Conservation (phyloP, 352 stramenopile genomes). For the Phytophthora agathidicida region DNA sequence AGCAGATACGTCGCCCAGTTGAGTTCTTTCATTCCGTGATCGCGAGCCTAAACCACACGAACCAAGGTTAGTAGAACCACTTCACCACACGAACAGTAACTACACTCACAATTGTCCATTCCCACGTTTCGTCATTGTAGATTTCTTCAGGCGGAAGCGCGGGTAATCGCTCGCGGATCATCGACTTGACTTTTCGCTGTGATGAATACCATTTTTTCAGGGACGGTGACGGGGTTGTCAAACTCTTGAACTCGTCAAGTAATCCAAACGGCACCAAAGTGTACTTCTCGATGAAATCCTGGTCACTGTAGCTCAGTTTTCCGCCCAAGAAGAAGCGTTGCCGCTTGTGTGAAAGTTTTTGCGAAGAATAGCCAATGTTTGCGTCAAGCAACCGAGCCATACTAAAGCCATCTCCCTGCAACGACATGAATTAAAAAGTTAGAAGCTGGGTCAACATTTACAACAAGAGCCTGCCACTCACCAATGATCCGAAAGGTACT, state of each 20-base stretch:
- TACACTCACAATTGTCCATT: conserved; percentile 88
- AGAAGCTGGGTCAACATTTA: background rate
- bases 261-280: conserved; percentile 58
- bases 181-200: conserved; percentile 40
- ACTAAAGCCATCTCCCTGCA: conserved; percentile 51
- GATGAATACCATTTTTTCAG: conserved; percentile 55
- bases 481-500: conserved; percentile 41
- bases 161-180: conserved; percentile 46
- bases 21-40: conserved; percentile 78
- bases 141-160: conserved; percentile 59
- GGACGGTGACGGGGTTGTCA: conserved; percentile 8
- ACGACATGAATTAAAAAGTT: conserved; percentile 3
- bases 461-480: conserved; percentile 27
- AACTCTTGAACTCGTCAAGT: conserved; percentile 56
- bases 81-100: background rate
- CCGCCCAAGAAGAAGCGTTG: conserved; percentile 84
- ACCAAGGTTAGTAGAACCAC: conserved; percentile 1
- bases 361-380: conserved; percentile 30
- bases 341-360: background rate
- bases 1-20: conserved; percentile 90
- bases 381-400: conserved; percentile 49
- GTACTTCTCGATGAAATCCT: conserved; percentile 57
- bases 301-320: conserved; percentile 74
- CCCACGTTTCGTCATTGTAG: conserved; percentile 93
- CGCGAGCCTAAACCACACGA: conserved; percentile 46